Evolutionary conservation across 2,329 filamentous ascomycete genomes (phyloP), one percentile per base, ranked within the genome.

Genomic region (Ciborinia camelliae): DNA sequence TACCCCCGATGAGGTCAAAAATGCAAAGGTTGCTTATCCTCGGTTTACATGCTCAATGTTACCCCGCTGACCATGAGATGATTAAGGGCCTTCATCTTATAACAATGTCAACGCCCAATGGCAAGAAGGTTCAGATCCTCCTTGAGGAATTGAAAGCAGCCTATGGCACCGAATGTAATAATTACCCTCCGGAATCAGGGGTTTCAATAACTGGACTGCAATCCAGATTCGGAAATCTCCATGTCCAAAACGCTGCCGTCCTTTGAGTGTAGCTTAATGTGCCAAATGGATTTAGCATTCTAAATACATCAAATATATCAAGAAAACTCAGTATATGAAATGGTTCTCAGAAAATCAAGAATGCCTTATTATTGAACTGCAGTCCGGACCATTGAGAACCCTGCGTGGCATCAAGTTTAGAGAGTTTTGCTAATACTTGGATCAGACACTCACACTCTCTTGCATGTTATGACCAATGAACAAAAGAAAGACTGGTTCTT

Each of bases 401-500:
- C 10, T 1, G 23, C 15, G 14, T 54, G 14, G 3, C 26, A 30
- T 15, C 18, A 4, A 10, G 32, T 14, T 1, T 54, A 32, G 4
- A 26, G 18, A 54, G 14, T 32, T 39, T 26, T 54, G 28, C 37
- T 62, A 14, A 62, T 15, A 35, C 18, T 48, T n/a, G 6, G 3
- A 18, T 30, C 10, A 69, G 65, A 66, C 41, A 69, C 67, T 15
- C 47, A 65, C n/a, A 66, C 60, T 1, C 26, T 67, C 1, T 57
- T 69, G 12, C 45, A 65, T 23, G 62, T 69, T 10, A 45, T 69
- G 75, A 83, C 71, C 66, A 83, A 83, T 68, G 81, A 80, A 67
- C 81, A 84, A 70, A 84, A 84, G 76, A 81, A 83, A 64, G 81
- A 84, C 55, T 84, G 80, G 80, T 82, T 81, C 69, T 75, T 82